Evolutionary conservation across 2,329 filamentous ascomycete genomes (phyloP), one percentile per base, ranked within the genome.

Genomic region (Fusarium albosuccineum): DNA sequence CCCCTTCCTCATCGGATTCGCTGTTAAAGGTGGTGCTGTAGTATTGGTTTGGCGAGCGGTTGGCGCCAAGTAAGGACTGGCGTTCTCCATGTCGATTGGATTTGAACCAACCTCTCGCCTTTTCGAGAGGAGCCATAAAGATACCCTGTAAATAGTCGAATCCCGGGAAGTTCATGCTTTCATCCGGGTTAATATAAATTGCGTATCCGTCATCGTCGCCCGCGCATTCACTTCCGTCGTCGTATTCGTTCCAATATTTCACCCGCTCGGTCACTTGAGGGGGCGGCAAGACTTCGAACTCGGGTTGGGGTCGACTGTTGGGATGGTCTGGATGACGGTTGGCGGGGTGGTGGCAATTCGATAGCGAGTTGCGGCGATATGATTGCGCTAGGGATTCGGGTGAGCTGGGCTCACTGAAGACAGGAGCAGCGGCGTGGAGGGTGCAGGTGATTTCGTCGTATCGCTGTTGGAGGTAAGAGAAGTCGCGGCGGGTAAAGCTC

Each of bases 201-300:
- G 88, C 85, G 76, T 93, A 96, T 30, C 85, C 86, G 42, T 68
- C 68, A 37, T 88, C 84, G 13, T 84, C 80, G 3, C 85, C 88
- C 50, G 84, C 86, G 3, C 79, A 81, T 56, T 94, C 91, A 75
- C 92, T 93, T 9, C 91, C 92, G 74, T 94, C 81, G 69, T 97
- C 93, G 76, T 95, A 96, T 76, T 97, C 93, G 77, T 92, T 95
- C 92, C 93, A 97, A 75, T 95, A 96, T 45, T 82, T 81, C 14
- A 79, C 72, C 51, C 76, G 75, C 8, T 76, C 70, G 8, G 70
- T 55, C 36, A 70, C 63, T 13, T 70, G 60, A 6, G 77, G 68
- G 9, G 76, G 73, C 3, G 77, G 77, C 4, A 79, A 67, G 16
- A 71, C 68, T 6, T 76, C 73, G 56, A 79, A 79, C 33, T 64